phyloP scores from a whole-genome alignment of 306 rosid genomes.

The Vicia sativa region DNA sequence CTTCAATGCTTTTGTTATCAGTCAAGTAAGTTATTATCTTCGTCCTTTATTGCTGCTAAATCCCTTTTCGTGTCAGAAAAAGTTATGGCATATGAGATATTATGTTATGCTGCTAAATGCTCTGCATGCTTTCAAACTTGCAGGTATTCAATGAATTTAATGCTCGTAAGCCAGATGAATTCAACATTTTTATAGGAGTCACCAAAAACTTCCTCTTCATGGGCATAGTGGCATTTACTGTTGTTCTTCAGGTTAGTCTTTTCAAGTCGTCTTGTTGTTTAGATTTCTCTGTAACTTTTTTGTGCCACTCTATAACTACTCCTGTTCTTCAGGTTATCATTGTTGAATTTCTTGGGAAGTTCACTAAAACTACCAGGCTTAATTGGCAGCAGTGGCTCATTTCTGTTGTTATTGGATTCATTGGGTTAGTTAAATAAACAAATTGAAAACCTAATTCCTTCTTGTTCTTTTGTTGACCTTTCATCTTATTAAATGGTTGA shows the following conservation, averaged over 20 bases:
- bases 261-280: slow-evolving; percentile 10
- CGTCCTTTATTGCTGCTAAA: slow-evolving; percentile 24
- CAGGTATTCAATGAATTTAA: slow-evolving; percentile 95
- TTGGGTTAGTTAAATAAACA: slow-evolving; percentile 53
- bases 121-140: slow-evolving; percentile 33
- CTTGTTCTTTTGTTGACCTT: neutral
- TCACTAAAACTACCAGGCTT: slow-evolving; percentile 67
- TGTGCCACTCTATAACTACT: neutral
- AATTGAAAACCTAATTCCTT: neutral
- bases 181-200: slow-evolving; percentile 77
- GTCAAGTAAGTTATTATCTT: slow-evolving; percentile 70
- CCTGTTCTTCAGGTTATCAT: slow-evolving; percentile 62
- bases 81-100: slow-evolving; percentile 2
- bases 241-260: slow-evolving; percentile 82
- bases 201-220: slow-evolving; percentile 72
- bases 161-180: slow-evolving; percentile 95
- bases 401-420: slow-evolving; percentile 57
- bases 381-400: slow-evolving; percentile 89
- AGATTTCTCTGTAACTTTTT: slow-evolving; percentile 1
- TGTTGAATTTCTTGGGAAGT: slow-evolving; percentile 82
- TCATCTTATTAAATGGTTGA: neutral
- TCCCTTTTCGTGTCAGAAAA: neutral
- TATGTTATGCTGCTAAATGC: neutral
- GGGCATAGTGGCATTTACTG: slow-evolving; percentile 72
- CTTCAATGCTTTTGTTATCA: slow-evolving; percentile 92